A percentile compares a stretch with the other conserved stretches of the same genome.
Conservation (phyloP, 768 basidiomycete genomes). For the Trametes cubensis region DNA sequence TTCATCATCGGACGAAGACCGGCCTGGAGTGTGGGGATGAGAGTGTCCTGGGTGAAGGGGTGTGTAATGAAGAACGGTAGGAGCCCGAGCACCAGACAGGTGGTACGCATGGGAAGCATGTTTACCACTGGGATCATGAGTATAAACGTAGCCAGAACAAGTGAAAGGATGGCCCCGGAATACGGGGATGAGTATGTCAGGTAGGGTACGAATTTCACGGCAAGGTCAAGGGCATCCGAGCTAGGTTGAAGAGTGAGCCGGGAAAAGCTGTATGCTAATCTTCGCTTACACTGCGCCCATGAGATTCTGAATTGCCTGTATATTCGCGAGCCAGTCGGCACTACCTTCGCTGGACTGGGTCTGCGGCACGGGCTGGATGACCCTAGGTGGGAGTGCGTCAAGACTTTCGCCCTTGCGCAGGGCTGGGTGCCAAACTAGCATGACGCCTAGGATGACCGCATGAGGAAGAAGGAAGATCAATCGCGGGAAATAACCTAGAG, state of each 20-base stretch:
- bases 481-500: conserved; percentile 74
- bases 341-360: conserved; percentile 58
- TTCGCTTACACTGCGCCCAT: conserved; percentile 77
- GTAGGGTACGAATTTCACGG: conserved; percentile 54
- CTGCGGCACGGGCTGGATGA: conserved; percentile 26
- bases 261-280: background rate
- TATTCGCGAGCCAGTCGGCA: conserved; percentile 82
- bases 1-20: conserved; percentile 22
- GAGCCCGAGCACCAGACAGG: conserved; percentile 56
- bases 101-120: conserved; percentile 43
- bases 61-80: conserved; percentile 56
- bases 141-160: conserved; percentile 48
- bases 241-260: conserved; percentile 37
- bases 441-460: conserved; percentile 57
- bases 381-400: conserved; percentile 33
- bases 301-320: conserved; percentile 89
- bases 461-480: conserved; percentile 74
- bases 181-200: conserved; percentile 55
- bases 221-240: conserved; percentile 59
- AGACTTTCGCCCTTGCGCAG: conserved; percentile 19
- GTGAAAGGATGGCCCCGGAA: conserved; percentile 54
- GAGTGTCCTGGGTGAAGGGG: conserved; percentile 41
- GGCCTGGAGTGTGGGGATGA: conserved; percentile 38
- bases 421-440: conserved; percentile 67
- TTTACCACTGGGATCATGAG: conserved; percentile 33